Percentiles rank a stretch among this genome's conserved stretches.
Evolutionary conservation across 2,329 filamentous ascomycete genomes (phyloP).

Genomic region (Pseudogymnoascus sp.): DNA sequence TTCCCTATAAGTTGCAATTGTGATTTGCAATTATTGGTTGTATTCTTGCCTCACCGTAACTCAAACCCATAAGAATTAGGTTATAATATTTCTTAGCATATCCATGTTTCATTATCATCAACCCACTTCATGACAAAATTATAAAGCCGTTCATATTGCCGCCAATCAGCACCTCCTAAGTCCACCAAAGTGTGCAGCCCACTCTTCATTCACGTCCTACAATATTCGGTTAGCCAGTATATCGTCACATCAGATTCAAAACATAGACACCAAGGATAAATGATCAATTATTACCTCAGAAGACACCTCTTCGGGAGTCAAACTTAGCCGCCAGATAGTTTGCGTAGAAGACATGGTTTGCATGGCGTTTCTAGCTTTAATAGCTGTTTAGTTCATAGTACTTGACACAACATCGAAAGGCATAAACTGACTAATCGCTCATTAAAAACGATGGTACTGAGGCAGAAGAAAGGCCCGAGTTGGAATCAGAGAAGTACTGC

Average conservation of each 20-base stretch:
- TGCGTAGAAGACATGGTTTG: neutral
- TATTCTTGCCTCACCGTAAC: neutral
- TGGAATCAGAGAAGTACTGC: neutral
- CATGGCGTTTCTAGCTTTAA: neutral
- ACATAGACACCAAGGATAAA: neutral
- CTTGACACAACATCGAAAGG: neutral
- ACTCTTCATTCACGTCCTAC: neutral
- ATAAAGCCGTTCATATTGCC: constrained; percentile 2
- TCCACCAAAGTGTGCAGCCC: neutral
- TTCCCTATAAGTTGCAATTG: neutral
- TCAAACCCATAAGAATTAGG: neutral
- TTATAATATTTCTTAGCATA: neutral
- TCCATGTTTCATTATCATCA: neutral
- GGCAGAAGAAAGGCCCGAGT: neutral
- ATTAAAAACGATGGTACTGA: neutral
- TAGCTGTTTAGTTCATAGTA: neutral
- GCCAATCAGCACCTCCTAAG: neutral
- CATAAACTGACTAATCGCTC: neutral
- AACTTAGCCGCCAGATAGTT: neutral
- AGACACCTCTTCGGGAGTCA: neutral
- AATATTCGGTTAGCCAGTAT: neutral
- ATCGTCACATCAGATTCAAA: neutral
- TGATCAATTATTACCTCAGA: neutral
- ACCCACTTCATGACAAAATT: neutral
- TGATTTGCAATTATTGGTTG: neutral